Base-by-base conservation (phyloP, 768 basidiomycete species). In the Suillus subaureus region DNA sequence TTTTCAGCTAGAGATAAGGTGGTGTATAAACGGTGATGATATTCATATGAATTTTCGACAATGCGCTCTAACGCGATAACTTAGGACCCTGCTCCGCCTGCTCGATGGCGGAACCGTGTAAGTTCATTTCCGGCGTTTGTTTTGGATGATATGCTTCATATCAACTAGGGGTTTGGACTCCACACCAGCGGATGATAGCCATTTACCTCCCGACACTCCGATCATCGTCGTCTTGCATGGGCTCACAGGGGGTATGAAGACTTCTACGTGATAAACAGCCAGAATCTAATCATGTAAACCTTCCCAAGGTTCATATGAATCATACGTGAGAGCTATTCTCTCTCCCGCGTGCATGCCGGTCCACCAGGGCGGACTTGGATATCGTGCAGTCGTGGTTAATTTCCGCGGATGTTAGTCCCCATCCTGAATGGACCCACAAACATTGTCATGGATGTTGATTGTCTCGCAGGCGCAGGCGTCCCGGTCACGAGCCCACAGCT, bases 321-420 rank as follows among this genome's bases (percentile, higher is more conserved):
- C 89, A 23, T 99, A 97, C 72, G 92, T 97, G 52, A 84, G 94
- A 67, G 89, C 92, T 35, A 84, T 97, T 55, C 80, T 99, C 4
- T 84, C 86, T 60, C 89, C 87, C 65, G 90, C 89, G 16, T 90
- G 90, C 74, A 82, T 83, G 35, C 84, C 92, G 33, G 83, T 88
- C 8, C 83, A 85, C 49, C 81, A 91, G 70, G 94, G 93, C n/a
- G 97, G 96, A 2, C 80, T 97, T 62, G 95, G 96, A 18, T 97
- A 93, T 77, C 85, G 97, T 64, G 96, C 87, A 6, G 90, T 92
- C 15, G 94, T 98, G 11, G 85, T 96, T 74, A 97, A 97, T 79
- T 96, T 92, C 78, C 87, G 96, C 70, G 96, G 95, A 73, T 97
- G 95, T 92, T 71, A 73, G 90, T 85, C 47, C 64, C 61, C 61